Conservation (phyloP, 345 rosid species). For the Populus ilicifolia region DNA sequence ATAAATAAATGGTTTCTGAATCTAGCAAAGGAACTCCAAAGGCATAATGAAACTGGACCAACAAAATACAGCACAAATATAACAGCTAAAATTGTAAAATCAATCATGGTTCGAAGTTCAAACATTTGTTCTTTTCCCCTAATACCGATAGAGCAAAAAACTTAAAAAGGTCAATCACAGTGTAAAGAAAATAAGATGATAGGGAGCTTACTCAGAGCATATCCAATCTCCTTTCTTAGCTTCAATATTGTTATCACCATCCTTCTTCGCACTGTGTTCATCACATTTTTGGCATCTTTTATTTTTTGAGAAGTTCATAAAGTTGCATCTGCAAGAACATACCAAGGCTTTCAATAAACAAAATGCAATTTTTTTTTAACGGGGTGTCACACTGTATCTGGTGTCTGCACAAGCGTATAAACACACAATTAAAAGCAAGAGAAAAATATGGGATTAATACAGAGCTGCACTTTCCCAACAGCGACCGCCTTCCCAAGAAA, state of each 20-base stretch:
- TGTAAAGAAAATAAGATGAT: background rate
- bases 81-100: background rate
- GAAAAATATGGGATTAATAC: background rate
- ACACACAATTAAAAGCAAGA: background rate
- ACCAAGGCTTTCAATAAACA: background rate
- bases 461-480: background rate
- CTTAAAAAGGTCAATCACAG: background rate
- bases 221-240: conserved; percentile 71
- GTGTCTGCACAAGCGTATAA: background rate
- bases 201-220: conserved; percentile 58
- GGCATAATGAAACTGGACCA: background rate
- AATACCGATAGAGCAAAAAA: background rate
- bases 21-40: background rate
- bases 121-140: background rate
- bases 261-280: conserved; percentile 38
- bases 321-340: conserved; percentile 48
- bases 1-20: background rate
- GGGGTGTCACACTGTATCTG: background rate
- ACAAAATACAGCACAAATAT: background rate
- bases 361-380: background rate
- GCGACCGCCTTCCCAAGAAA: background rate
- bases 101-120: background rate
- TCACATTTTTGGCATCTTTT: conserved; percentile 39
- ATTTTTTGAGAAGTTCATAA: conserved; percentile 49
- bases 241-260: conserved; percentile 20